Base-by-base conservation (phyloP, 108 stramenopile genomes). In the Hondaea fermentalgiana region DNA sequence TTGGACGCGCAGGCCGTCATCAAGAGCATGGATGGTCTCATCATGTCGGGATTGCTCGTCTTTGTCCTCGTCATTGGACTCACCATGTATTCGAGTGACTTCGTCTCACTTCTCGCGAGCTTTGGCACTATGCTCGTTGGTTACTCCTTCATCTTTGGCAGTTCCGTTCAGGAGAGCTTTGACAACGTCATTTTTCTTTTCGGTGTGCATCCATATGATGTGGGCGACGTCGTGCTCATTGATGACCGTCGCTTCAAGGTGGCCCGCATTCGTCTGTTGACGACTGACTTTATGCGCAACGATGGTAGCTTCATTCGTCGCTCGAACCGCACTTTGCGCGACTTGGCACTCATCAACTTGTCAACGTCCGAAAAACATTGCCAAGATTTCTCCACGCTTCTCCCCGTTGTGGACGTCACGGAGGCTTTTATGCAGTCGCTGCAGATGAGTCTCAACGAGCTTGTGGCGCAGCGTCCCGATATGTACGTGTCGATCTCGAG, bases 101-200 rank as follows among this genome's bases (percentile, higher is more conserved):
- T 23, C 5, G 25, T 83, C 17, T 53, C 45, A 4, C 45, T 83
- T 53, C 23, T 83, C 6, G 51, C 76, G 5, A 53, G 49, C 23
- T 83, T 83, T 12, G 76, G 49, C 45, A 83, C 76, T 0, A 28
- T 53, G 49, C n/a, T 83, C 49, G 49, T 83, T 23, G 76, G 49
- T 0, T 83, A 53, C 25, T 83, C 76, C 10, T 83, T 83, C 28
- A 53, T 83, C 28, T 83, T 83, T 83, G 76, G 76, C 28, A 53
- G 76, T 45, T 83, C 76, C 28, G 76, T 83, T 8, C 49, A 47
- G 16, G 45, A 47, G 23, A 25, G 49, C 49, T 83, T 83, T 35
- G 76, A 83, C 45, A 83, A 83, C 23, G 51, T 83, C 76, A 83
- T 83, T 4, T 83, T 83, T 4, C 76, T 83, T 45, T 83, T 83